Evolutionary conservation across 2,329 filamentous ascomycete genomes (phyloP).

Genomic region (Colletotrichum filicis): DNA sequence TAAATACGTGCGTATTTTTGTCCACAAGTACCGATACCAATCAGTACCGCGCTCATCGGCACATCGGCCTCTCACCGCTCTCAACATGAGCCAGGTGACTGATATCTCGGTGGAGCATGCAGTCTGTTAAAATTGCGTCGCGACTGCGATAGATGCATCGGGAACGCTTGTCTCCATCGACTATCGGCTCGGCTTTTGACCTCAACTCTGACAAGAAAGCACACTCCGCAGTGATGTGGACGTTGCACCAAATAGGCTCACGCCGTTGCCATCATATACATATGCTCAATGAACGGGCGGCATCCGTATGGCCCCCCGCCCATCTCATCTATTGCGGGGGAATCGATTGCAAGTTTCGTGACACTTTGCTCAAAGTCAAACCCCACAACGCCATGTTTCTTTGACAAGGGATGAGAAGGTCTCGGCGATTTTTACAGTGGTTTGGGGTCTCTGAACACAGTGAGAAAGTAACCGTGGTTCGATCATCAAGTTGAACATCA

Average conservation of each 20-base stretch:
- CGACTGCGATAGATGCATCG: slow-evolving; percentile 1
- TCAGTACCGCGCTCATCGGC: not conserved
- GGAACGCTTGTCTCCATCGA: slow-evolving; percentile 11
- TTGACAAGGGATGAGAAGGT: not conserved
- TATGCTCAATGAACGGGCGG: not conserved
- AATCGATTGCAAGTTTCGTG: not conserved
- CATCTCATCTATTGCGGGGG: slow-evolving; percentile 1
- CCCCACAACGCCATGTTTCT: slow-evolving; percentile 1
- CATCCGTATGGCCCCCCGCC: not conserved
- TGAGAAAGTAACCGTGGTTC: not conserved
- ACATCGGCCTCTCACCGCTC: slow-evolving; percentile 26
- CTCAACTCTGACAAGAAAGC: slow-evolving; percentile 3
- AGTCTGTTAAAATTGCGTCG: not conserved
- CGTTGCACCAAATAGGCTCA: not conserved
- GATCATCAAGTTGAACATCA: not conserved
- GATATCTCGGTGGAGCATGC: slow-evolving; percentile 13
- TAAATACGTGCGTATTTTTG: not conserved
- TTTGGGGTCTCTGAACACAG: not conserved
- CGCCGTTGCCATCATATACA: not conserved
- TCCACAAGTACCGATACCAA: slow-evolving; percentile 12
- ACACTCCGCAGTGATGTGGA: not conserved
- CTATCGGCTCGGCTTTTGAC: slow-evolving; percentile 19
- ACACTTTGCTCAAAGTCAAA: not conserved
- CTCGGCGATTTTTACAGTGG: not conserved
- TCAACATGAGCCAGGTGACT: slow-evolving; percentile 32